Evolutionary conservation across 495 filamentous ascomycete genomes (phyloP), one percentile per base, ranked within the genome.

Genomic region (Glonium stellatum): DNA sequence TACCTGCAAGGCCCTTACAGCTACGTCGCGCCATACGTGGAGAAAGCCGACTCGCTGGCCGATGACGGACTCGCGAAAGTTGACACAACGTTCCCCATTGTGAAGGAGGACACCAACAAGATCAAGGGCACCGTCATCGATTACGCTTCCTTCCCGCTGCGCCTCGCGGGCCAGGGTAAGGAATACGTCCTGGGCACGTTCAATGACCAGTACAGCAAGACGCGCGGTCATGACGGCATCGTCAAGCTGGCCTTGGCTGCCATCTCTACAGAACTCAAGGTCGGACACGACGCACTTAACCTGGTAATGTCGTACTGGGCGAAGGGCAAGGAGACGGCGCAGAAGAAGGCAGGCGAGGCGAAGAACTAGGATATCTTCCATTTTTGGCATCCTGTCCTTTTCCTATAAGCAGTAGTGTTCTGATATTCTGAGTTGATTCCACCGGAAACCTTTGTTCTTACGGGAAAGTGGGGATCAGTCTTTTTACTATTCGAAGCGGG

Each of bases 31-130:
- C 92, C 93, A 1, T 96, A 96, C 74, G 78, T 95, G 54, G 77
- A 81, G 70, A 87, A 85, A 69, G 92, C 84, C 66, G 93, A 98
- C 62, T 72, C 81, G 59, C 74, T 96, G 49, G 93, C 88, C 66
- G 85, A 92, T 74, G 75, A 79, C 66, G 81, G 87, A 15, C 80
- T 98, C 62, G 78, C 67, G 58, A 83, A 82, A 65, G 81, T 97
- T 63, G 93, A 97, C 60, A 69, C 78, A 55, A 83, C 76, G 60
- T 90, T 96, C 77, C 93, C 93, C 27, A 80, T 88, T 67, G 83
- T 98, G 66, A 96, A 90, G 78, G 87, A 96, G 73, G 85, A 92
- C 21, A 91, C 90, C 10, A 74, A 83, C 41, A 88, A 88, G 71
- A 79, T 98, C 58, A 81, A 84, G 70, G 78, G 74, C 59, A 84